Percentiles rank a stretch among this genome's conserved stretches.
Conservation (phyloP, 495 filamentous ascomycete species). For the Penicillium cataractarum region DNA sequence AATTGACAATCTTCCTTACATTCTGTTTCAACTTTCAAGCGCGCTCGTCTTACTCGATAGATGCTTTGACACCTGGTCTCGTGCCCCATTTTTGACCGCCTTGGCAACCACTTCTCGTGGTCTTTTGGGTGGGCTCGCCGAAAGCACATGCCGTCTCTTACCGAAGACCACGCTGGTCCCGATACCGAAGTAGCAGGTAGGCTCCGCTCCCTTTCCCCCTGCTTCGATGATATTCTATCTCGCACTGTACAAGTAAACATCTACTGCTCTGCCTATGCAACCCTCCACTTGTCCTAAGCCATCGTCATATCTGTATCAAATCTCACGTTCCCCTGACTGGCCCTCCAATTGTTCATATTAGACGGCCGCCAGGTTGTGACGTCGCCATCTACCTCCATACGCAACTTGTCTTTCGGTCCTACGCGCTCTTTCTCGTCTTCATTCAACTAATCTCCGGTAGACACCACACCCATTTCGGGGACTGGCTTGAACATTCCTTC, state of each 20-base stretch:
- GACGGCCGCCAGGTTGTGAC: conserved; percentile 5
- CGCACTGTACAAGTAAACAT: conserved; percentile 15
- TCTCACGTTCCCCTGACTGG: conserved; percentile 1
- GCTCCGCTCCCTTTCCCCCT: conserved; percentile 15
- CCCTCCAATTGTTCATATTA: not conserved
- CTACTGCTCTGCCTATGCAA: conserved; percentile 14
- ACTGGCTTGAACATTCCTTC: conserved; percentile 34
- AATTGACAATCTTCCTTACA: conserved; percentile 5
- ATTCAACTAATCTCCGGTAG: conserved; percentile 35
- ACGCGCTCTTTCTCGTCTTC: conserved; percentile 2
- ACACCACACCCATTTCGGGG: conserved; percentile 31
- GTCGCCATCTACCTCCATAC: conserved; percentile 8
- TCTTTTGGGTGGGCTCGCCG: conserved; percentile 8
- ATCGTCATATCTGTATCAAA: conserved; percentile 10
- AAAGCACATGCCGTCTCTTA: conserved; percentile 41
- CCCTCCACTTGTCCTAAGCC: not conserved
- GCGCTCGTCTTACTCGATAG: not conserved
- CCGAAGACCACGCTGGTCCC: conserved; percentile 30
- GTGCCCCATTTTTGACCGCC: conserved; percentile 8
- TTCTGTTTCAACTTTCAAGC: not conserved
- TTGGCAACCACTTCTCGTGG: conserved; percentile 6
- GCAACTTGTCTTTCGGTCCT: conserved; percentile 9
- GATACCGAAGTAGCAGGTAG: conserved; percentile 43
- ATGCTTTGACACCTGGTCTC: conserved; percentile 17
- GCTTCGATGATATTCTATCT: conserved; percentile 11